These are phyloP conservation scores for Edaphochlamys debaryana DNA, from an alignment of 139 green algal genomes.

Conservation along the genomic window DNA sequence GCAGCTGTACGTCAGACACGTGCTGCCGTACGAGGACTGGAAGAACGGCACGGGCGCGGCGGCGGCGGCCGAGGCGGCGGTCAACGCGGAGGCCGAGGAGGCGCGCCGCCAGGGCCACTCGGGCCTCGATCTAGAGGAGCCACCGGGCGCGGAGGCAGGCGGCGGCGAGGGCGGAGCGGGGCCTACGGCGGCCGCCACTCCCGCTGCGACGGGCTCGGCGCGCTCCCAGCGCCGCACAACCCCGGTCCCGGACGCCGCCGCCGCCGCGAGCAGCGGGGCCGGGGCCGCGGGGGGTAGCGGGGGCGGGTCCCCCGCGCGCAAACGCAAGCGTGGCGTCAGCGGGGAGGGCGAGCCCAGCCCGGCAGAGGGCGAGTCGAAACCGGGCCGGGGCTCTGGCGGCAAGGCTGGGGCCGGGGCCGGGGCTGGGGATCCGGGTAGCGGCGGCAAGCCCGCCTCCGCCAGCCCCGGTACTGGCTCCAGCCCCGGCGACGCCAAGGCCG, in stretches of 20 bases:
- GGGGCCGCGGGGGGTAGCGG: neutral
- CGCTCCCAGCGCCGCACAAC: no score
- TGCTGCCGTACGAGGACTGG: slow-evolving; percentile 79
- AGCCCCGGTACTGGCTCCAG: no score
- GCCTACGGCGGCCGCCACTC: no score
- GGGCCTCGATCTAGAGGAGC: neutral
- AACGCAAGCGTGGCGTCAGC: slow-evolving; percentile 33
- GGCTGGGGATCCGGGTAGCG: neutral
- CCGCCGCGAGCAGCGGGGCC: neutral
- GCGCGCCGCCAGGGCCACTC: neutral
- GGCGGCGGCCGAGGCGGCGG: slow-evolving; percentile 14
- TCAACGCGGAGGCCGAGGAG: slow-evolving; percentile 42
- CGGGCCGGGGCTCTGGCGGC: neutral
- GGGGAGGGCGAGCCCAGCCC: no score
- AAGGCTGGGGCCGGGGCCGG: neutral
- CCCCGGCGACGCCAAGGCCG: no score
- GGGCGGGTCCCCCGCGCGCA: neutral
- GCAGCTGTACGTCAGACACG: slow-evolving; percentile 81
- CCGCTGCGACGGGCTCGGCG: no score
- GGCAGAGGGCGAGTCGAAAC: neutral
- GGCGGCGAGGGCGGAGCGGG: no score
- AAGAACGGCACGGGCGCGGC: slow-evolving; percentile 31
- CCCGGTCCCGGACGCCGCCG: no score
- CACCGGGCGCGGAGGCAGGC: neutral
- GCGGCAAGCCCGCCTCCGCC: no score